Evolutionary conservation across 2,329 filamentous ascomycete genomes (phyloP).

Genomic region (Trichophyton schoenleinii): DNA sequence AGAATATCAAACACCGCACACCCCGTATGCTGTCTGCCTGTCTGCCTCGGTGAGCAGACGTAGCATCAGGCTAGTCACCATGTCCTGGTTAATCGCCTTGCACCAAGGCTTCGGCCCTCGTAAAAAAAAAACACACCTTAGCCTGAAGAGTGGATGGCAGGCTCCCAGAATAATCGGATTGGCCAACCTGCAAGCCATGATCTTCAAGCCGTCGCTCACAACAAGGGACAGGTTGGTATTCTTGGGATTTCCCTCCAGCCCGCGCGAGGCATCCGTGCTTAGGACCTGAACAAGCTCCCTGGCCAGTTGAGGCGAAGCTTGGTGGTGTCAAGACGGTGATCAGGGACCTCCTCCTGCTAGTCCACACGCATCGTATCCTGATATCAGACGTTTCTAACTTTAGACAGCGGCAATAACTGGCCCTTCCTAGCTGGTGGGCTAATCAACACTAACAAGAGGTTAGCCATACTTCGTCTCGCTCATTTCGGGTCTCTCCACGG

Average conservation of each 20-base stretch:
- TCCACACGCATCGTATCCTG: neutral
- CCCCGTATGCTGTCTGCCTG: too few relatives aligned
- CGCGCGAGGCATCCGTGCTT: neutral
- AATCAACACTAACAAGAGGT: too few relatives aligned
- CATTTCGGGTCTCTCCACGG: neutral
- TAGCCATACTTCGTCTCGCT: too few relatives aligned
- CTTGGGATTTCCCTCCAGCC: neutral
- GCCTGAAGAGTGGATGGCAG: neutral
- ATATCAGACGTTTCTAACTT: neutral
- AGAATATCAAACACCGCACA: neutral
- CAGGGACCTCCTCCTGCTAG: neutral
- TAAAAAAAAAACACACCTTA: neutral
- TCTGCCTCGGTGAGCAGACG: neutral
- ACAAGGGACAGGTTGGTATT: neutral
- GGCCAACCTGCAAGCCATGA: neutral
- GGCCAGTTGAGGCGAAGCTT: neutral
- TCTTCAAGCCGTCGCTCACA: neutral
- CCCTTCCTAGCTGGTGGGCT: neutral
- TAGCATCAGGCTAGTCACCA: neutral
- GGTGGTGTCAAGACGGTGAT: neutral
- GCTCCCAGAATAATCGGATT: neutral
- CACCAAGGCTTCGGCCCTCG: neutral
- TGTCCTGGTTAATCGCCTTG: neutral
- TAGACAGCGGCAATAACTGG: neutral
- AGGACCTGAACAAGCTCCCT: neutral